phyloP scores from a whole-genome alignment of 345 rosid species.

The Ailanthus altissimus region DNA sequence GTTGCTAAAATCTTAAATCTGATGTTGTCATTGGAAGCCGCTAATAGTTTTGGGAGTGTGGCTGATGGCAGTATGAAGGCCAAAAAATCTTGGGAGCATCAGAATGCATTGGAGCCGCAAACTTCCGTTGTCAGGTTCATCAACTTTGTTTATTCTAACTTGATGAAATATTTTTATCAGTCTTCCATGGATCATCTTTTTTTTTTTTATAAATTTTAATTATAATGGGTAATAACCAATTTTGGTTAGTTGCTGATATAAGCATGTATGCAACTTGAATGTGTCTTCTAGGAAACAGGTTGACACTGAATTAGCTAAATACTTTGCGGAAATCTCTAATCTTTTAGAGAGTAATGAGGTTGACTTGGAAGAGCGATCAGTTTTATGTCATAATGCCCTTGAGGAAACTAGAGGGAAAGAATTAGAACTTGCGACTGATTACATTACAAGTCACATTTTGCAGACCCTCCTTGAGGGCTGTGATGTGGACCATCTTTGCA shows the following conservation, averaged over 20 bases:
- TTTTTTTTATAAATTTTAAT: neutral
- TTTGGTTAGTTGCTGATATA: neutral
- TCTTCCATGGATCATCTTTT: neutral
- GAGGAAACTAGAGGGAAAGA: constrained; percentile 88
- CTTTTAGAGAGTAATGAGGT: constrained; percentile 75
- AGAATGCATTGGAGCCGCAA: constrained; percentile 43
- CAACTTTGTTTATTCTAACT: constrained; percentile 3
- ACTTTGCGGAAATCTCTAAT: constrained; percentile 78
- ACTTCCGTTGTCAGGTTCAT: constrained; percentile 59
- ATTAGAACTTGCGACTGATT: constrained; percentile 85
- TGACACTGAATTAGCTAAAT: constrained; percentile 77
- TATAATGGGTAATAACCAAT: neutral
- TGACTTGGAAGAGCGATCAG: constrained; percentile 73
- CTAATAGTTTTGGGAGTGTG: constrained; percentile 32
- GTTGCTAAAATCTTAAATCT: no score
- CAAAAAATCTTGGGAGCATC: constrained; percentile 37
- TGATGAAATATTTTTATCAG: neutral
- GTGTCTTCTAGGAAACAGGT: constrained; percentile 67
- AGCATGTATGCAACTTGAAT: constrained; percentile 1
- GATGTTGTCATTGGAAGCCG: no score
- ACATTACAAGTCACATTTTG: constrained; percentile 80
- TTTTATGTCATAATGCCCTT: constrained; percentile 75
- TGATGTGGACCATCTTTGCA: constrained; percentile 77
- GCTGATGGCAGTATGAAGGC: constrained; percentile 24
- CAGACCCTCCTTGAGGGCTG: constrained; percentile 87